phyloP scores from a whole-genome alignment of 2,329 filamentous ascomycete species.

The Aspergillus brasiliensis region DNA sequence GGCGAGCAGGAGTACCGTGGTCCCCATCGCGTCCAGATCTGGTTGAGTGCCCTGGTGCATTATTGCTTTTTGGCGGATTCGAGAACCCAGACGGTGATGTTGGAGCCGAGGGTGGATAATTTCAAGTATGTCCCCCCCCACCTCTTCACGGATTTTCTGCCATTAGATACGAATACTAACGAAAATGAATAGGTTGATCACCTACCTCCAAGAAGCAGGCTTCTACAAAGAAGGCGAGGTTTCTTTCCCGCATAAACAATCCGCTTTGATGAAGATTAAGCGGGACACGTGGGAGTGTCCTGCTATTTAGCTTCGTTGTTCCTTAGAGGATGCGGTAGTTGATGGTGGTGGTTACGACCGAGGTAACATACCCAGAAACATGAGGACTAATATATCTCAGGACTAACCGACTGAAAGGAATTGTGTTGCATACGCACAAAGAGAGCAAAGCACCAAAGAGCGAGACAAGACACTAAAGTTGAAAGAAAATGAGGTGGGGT shows the following conservation, averaged over 20 bases:
- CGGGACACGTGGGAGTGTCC: conserved; percentile 80
- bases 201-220: conserved; percentile 70
- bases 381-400: neutral
- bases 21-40: conserved; percentile 71
- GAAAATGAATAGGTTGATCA: conserved; percentile 58
- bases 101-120: conserved; percentile 93
- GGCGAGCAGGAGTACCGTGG: conserved; percentile 92
- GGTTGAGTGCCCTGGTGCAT: conserved; percentile 86
- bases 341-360: neutral
- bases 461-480: too few species aligned
- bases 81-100: conserved; percentile 76
- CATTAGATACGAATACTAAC: conserved; percentile 13
- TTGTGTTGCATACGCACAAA: too few species aligned
- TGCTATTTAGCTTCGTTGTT: conserved; percentile 46
- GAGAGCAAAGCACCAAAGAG: too few species aligned
- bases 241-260: conserved; percentile 87
- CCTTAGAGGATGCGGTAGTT: too few species aligned
- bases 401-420: too few species aligned
- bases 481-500: too few species aligned
- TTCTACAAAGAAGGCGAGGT: conserved; percentile 88
- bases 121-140: conserved; percentile 66
- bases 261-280: conserved; percentile 78
- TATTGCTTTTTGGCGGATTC: conserved; percentile 77
- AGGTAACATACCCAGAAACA: neutral
- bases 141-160: too few species aligned